Evolutionary conservation across 2,329 filamentous ascomycete species (phyloP), one percentile per base, ranked within the genome.

Genomic region (Reticulascus tulasneorum): DNA sequence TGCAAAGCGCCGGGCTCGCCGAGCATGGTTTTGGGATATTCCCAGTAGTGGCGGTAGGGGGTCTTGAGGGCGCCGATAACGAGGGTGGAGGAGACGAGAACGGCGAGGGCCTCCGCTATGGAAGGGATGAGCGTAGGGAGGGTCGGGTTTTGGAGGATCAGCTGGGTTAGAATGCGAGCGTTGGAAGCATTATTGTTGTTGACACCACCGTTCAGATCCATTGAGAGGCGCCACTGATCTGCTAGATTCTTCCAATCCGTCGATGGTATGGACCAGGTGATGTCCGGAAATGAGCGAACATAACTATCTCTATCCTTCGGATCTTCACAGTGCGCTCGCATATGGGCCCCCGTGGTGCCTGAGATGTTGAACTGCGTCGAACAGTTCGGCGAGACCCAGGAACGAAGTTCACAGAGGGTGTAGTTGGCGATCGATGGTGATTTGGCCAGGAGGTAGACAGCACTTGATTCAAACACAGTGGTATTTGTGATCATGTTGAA

Each of bases 61-160:
- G 81, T 63, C 37, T 76, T 68, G 8, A 75, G 59, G 3, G 78
- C 62, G 8, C 75, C 70, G 27, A 80, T 66, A 8, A 89, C 68
- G 1, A 89, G 56, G 0, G 83, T 86, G 23, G 75, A 80, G 5
- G 78, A 77, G 0, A 76, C 73, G 48, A 89, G 70, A 0, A 87
- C 83, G 0, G 85, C 83, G 0, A 93, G 55, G 0, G 82, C 81
- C 57, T 93, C 86, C 0, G 78, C 80, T n/a, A 86, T 68, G 3
- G 80, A 86, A 0, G 86, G 86, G 0, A 82, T 56, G 0, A 58
- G 51, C 1, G 66, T 56, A 22, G 71, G 63, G 1, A 86, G 66
- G 0, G 38, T 33, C 0, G 60, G 55, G 5, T 53, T 20, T 0
- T 35, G 32, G 0, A 75, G 66, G 6, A 76, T 67, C 10, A 77